Base-by-base conservation (phyloP, 495 filamentous ascomycete genomes). In the Xylaria sp. region DNA sequence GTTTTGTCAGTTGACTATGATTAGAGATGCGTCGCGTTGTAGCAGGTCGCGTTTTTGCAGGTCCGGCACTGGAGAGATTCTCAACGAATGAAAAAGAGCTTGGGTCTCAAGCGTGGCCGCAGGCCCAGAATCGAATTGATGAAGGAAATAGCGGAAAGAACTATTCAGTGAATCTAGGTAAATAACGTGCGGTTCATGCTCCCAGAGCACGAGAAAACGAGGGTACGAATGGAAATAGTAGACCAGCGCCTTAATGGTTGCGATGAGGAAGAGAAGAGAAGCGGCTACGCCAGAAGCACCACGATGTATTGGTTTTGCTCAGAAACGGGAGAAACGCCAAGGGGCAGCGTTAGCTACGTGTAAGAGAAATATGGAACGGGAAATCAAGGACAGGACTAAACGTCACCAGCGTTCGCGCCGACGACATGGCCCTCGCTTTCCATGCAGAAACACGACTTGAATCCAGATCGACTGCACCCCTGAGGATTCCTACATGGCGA, bases 141-240 rank as follows among this genome's bases (percentile, higher is more conserved):
- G 48, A 31, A 24, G 7, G 21, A 57, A 7, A 61, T 11, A 31
- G 29, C 15, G 35, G 58, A 29, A 43, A 26, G 35, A 29, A 8
- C 19, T 52, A 65, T 53, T 53, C 48, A 43, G 19, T 55, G n/a
- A 15, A 55, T 53, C n/a, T 35, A n/a, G 21, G 44, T 35, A 41
- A 55, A 53, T 19, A 29, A 44, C 2, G 61, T 19, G 6, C 3
- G 15, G 40, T 35, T 14, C 12, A 67, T 67, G 48, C 64, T 62
- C 53, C 24, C 55, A 37, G 67, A 69, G 67, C 59, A 69, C 35
- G 53, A 31, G 53, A 46, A 62, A 69, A 62, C 26, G 67, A 69
- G 29, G 37, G 31, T 3, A 41, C 61, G 65, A 72, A 67, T 48
- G 55, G 66, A 37, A 53, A 35, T 37, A 57, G 46, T 11, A 58